Percentiles rank a stretch among this genome's conserved stretches.
These are phyloP conservation scores for Penicillium cosmopolitanum DNA, from an alignment of 495 filamentous ascomycete species.

Conservation along the genomic window DNA sequence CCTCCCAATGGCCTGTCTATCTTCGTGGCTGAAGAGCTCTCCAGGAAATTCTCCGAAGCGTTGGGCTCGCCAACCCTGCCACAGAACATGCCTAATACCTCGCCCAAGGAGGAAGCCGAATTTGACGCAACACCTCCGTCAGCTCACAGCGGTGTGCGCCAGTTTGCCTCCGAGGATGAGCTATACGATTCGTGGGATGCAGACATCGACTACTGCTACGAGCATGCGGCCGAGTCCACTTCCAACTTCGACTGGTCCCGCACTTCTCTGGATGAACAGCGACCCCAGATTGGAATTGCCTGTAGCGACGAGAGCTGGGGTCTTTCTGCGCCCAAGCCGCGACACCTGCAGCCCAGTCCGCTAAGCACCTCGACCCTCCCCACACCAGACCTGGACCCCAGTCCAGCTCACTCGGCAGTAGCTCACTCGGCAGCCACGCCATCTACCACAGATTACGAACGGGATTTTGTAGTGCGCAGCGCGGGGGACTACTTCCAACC, in stretches of 20 bases:
- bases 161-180: constrained; percentile 29
- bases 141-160: constrained; percentile 21
- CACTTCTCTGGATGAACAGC: constrained; percentile 40
- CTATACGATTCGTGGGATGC: constrained; percentile 82
- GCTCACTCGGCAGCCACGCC: constrained; percentile 42
- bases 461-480: constrained; percentile 26
- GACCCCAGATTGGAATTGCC: constrained; percentile 24
- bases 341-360: constrained; percentile 29
- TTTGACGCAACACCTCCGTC: constrained; percentile 19
- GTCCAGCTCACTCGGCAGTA: constrained; percentile 40
- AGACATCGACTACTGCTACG: constrained; percentile 93
- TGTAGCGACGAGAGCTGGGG: constrained; percentile 18
- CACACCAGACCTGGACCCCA: constrained; percentile 45
- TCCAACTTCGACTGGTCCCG: constrained; percentile 89
- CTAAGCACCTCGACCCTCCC: constrained; percentile 37
- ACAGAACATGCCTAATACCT: constrained; percentile 23
- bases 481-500: constrained; percentile 43
- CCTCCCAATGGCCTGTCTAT: constrained; percentile 31
- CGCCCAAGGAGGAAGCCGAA: constrained; percentile 12
- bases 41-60: constrained; percentile 43
- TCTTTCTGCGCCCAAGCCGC: constrained; percentile 17
- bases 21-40: constrained; percentile 37
- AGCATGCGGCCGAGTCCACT: constrained; percentile 85
- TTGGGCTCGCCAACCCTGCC: constrained; percentile 47
- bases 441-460: constrained; percentile 35